Evolutionary conservation across 805 yeast species (phyloP).

Genomic region (Myxozyma neotropica): DNA sequence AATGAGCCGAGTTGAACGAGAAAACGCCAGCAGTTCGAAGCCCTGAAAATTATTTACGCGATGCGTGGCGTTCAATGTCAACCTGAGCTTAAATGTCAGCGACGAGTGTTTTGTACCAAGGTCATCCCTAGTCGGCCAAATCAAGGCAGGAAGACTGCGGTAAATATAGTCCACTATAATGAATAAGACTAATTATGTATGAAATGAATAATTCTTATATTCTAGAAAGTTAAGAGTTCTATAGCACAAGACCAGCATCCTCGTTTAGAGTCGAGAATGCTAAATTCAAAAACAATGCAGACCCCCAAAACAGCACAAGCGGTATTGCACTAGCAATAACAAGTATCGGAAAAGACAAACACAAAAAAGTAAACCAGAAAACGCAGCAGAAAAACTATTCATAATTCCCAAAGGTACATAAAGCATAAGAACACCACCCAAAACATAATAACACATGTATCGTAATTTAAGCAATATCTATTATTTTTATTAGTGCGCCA

Average conservation of each 20-base stretch:
- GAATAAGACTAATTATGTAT: no score
- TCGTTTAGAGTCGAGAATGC: neutral
- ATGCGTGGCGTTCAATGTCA: constrained; percentile 13
- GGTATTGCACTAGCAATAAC: neutral
- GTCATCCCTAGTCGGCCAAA: neutral
- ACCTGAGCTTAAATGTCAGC: constrained; percentile 9
- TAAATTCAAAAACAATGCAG: no score
- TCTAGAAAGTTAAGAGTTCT: neutral
- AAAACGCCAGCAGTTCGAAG: neutral
- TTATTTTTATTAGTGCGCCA: neutral
- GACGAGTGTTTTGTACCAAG: neutral
- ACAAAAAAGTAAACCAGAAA: neutral
- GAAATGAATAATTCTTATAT: no score
- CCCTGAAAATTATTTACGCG: constrained; percentile 6
- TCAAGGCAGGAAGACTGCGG: no score
- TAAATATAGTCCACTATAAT: no score
- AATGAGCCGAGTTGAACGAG: no score
- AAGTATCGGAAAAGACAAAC: neutral
- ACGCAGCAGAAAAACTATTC: neutral
- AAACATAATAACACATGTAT: neutral
- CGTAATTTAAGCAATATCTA: neutral
- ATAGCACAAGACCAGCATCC: neutral
- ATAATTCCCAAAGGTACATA: neutral
- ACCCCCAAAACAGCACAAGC: no score
- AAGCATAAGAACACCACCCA: neutral